These are phyloP conservation scores for Coniferiporia sulphurascens DNA, from an alignment of 1,284 basidiomycete genomes.

Conservation along the genomic window DNA sequence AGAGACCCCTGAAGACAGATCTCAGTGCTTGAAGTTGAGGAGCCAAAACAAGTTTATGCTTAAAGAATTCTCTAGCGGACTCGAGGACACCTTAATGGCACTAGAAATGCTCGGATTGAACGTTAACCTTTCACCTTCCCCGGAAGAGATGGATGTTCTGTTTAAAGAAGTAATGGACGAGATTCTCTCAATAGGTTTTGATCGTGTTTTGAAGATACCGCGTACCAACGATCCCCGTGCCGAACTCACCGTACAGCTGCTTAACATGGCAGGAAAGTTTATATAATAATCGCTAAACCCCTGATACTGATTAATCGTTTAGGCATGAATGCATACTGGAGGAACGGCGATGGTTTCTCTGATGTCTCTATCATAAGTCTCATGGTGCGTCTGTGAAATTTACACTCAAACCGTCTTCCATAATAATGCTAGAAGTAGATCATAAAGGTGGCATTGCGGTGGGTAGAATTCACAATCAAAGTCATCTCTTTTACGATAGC, in stretches of 20 bases:
- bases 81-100: slow-evolving; percentile 54
- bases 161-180: slow-evolving; percentile 67
- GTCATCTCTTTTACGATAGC: neutral
- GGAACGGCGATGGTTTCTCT: slow-evolving; percentile 47
- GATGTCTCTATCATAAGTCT: slow-evolving; percentile 51
- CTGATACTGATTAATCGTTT: slow-evolving; percentile 2
- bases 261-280: slow-evolving; percentile 57
- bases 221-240: slow-evolving; percentile 49
- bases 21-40: slow-evolving; percentile 50
- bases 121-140: slow-evolving; percentile 47
- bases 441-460: slow-evolving; percentile 61
- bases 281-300: neutral
- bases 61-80: slow-evolving; percentile 49
- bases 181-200: slow-evolving; percentile 62
- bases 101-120: slow-evolving; percentile 58
- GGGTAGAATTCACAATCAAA: slow-evolving; percentile 8
- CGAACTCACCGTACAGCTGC: slow-evolving; percentile 56
- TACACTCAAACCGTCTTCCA: neutral
- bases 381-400: slow-evolving; percentile 40
- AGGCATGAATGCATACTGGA: slow-evolving; percentile 70
- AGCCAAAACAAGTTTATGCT: slow-evolving; percentile 59
- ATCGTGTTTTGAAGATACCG: slow-evolving; percentile 59
- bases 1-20: slow-evolving; percentile 48
- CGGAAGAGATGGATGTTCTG: slow-evolving; percentile 50
- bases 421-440: slow-evolving; percentile 35